Percentiles rank a stretch among this genome's conserved stretches.
Evolutionary conservation across 2,329 filamentous ascomycete genomes (phyloP).

Genomic region (Exophiala bonariae): DNA sequence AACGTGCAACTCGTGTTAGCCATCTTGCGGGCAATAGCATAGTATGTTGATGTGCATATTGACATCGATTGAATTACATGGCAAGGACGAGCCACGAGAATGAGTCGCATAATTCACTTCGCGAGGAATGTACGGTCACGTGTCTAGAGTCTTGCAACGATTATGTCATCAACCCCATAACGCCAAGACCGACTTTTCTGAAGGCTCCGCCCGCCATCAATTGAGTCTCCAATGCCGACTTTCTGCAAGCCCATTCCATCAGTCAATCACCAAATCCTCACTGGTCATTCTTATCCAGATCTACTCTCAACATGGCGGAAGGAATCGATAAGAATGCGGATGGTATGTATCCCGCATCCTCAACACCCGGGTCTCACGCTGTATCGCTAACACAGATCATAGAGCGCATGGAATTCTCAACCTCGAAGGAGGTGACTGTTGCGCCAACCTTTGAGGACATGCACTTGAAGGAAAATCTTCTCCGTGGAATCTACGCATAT

Average conservation of each 20-base stretch:
- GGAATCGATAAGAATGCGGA: slow-evolving; percentile 89
- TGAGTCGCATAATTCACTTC: no score
- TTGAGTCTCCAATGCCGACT: no score
- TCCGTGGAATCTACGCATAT: slow-evolving; percentile 97
- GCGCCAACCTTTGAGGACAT: slow-evolving; percentile 93
- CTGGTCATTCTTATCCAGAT: no score
- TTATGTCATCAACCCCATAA: no score
- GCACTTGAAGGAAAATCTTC: slow-evolving; percentile 95
- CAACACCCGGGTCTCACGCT: background rate
- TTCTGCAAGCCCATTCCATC: no score
- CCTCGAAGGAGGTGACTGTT: slow-evolving; percentile 93
- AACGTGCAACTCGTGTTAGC: slow-evolving; percentile 25
- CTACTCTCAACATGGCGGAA: slow-evolving; percentile 75
- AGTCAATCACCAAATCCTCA: no score
- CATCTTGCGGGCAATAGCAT: slow-evolving; percentile 32
- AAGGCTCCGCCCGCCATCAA: no score
- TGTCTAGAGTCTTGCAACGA: no score
- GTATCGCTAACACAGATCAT: slow-evolving; percentile 28
- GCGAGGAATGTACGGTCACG: no score
- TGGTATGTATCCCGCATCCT: slow-evolving; percentile 35
- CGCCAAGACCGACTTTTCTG: no score
- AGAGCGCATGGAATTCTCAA: slow-evolving; percentile 97
- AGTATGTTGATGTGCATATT: slow-evolving; percentile 16
- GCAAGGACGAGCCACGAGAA: no score
- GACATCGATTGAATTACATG: no score